Evolutionary conservation across 768 basidiomycete genomes (phyloP).

Genomic region (Glaciozyma martinii): DNA sequence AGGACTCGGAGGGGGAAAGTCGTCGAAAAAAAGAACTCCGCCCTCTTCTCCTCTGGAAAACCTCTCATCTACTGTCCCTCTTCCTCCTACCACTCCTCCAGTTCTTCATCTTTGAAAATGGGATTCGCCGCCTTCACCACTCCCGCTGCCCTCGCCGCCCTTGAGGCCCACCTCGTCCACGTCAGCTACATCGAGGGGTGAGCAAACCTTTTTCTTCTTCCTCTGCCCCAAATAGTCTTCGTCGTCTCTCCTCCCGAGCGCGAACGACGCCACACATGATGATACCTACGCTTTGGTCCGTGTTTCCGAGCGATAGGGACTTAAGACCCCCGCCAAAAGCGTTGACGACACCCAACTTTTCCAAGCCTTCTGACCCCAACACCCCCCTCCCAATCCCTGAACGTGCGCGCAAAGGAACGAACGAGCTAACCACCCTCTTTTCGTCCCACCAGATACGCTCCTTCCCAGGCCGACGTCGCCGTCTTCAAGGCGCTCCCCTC

Average conservation of each 20-base stretch:
- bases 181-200: slow-evolving; percentile 88
- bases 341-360: slow-evolving; percentile 55
- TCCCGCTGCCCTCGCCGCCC: slow-evolving; percentile 24
- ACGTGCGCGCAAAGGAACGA: neutral
- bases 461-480: slow-evolving; percentile 87
- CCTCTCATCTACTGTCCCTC: too few species aligned
- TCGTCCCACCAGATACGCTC: slow-evolving; percentile 57
- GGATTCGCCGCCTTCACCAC: slow-evolving; percentile 28
- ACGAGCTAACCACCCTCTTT: slow-evolving; percentile 5
- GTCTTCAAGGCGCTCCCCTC: slow-evolving; percentile 73
- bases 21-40: too few species aligned
- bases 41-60: too few species aligned
- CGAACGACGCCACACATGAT: slow-evolving; percentile 44
- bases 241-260: neutral
- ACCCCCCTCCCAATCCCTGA: neutral
- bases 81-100: too few species aligned
- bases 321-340: slow-evolving; percentile 66
- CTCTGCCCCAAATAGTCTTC: slow-evolving; percentile 20
- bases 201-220: slow-evolving; percentile 41
- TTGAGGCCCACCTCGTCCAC: slow-evolving; percentile 67
- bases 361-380: slow-evolving; percentile 62
- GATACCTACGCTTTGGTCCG: slow-evolving; percentile 81
- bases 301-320: slow-evolving; percentile 79
- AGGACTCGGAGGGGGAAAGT: too few species aligned
- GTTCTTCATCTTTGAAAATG: neutral